Evolutionary conservation across 129 eudicot genomes (phyloP), one percentile per base, ranked within the genome.

Genomic region (Centella asiatica): DNA sequence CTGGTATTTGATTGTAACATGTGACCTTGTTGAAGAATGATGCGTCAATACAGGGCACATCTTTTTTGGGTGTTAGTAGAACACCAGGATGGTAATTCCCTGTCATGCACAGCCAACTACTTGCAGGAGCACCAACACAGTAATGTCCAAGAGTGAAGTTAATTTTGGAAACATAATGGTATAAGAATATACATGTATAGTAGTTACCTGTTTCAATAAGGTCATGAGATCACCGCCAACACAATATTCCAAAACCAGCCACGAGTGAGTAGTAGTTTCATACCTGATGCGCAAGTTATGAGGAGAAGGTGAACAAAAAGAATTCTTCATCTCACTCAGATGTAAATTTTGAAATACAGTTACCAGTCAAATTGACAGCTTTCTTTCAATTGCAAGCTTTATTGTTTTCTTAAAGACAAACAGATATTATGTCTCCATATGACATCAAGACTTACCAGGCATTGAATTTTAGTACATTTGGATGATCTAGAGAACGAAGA

Each of bases 201-300:
- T 12, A 15, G 42, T 39, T 66, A 87, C 99, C 99, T 92, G 99
- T 52, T 83, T 80, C 51, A 92, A 69, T 70, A 92, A 92, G 62
- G 87, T 83, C 88, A 80, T 66, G 64, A 92, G 95, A 64, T 92
- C 95, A 72, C 99, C 99, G 48, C 99, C 99, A 65, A 92, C 96
- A 68, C 99, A 92, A 75, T 92, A 92, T 69, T 92, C 99, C 80
- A 92, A 62, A 53, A 92, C 84, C 74, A 92, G 71, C 99, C 99
- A 92, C 67, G 87, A 63, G 71, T 85, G 99, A 72, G 99, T 88
- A 60, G 90, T 77, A 45, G 99, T 87, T 76, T 92, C 99, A 68
- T 92, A 92, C 99, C 99, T 92, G 75, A 28, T 59, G 46, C 33
- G 46, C 20, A 14, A 22, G 26, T 74, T 33, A n/a, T n/a, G n/a